Conservation (phyloP, 176 grass and related monocot species). For the Poa pratensis region DNA sequence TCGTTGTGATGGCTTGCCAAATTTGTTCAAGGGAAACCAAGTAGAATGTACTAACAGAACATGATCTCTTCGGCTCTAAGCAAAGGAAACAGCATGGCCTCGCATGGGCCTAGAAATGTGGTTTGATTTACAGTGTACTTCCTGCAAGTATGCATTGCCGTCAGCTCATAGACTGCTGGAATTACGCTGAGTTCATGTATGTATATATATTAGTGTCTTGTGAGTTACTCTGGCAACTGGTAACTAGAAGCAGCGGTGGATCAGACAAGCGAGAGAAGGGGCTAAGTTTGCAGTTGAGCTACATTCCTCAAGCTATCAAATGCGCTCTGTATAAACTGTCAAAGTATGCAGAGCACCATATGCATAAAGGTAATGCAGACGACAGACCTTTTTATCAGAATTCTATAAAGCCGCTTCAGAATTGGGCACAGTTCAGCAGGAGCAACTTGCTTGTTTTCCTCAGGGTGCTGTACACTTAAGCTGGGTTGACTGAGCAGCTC, state of each 20-base stretch:
- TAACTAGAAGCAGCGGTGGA: neutral
- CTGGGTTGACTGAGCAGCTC: slow-evolving; percentile 89
- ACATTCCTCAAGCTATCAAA: neutral
- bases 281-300: neutral
- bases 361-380: neutral
- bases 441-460: slow-evolving; percentile 90
- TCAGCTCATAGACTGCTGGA: neutral
- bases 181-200: neutral
- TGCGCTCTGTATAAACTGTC: neutral
- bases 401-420: slow-evolving; percentile 87
- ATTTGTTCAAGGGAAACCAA: neutral
- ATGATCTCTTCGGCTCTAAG: neutral
- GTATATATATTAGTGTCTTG: too few relatives aligned
- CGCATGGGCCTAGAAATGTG: too few relatives aligned
- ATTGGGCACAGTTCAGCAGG: slow-evolving; percentile 94
- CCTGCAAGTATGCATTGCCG: neutral
- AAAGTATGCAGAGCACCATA: slow-evolving; percentile 21
- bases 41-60: neutral
- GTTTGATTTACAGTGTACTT: too few relatives aligned
- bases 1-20: neutral
- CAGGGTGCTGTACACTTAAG: slow-evolving; percentile 83
- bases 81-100: neutral
- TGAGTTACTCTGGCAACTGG: neutral
- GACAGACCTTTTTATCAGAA: slow-evolving; percentile 85
- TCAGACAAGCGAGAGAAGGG: neutral